phyloP scores from a whole-genome alignment of 306 rosid genomes.

The Clitoria ternatea region DNA sequence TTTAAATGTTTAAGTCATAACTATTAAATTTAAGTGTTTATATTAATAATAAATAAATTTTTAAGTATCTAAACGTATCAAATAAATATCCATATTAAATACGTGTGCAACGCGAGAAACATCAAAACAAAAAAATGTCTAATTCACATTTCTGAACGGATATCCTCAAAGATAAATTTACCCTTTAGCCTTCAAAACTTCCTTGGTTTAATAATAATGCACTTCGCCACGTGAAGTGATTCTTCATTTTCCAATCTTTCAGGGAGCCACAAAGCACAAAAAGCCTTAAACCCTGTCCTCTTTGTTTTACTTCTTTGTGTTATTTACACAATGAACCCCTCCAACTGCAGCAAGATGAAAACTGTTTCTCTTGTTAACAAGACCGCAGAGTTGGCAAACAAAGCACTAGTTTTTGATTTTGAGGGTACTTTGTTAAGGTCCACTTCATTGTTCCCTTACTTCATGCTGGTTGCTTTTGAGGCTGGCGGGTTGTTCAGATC shows the following conservation, averaged over 20 bases:
- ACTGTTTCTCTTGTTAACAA: conserved; percentile 9
- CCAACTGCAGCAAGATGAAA: conserved; percentile 9
- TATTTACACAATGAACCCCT: background rate
- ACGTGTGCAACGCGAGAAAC: no score
- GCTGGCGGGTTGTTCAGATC: conserved; percentile 59
- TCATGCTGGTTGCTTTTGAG: conserved; percentile 76
- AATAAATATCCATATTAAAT: no score
- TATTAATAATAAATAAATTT: no score
- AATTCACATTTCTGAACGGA: no score
- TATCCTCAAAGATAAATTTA: no score
- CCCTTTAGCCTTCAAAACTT: background rate
- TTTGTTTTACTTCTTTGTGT: background rate
- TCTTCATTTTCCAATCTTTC: background rate
- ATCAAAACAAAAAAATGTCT: no score
- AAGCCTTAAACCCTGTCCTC: no score
- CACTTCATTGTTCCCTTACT: conserved; percentile 56
- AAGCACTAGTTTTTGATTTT: conserved; percentile 41
- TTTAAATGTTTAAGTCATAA: no score
- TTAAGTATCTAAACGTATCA: no score
- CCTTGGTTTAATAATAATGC: no score
- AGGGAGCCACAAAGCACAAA: background rate
- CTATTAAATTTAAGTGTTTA: no score
- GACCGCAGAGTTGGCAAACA: conserved; percentile 14
- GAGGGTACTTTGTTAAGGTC: conserved; percentile 50
- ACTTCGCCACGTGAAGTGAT: no score